Evolutionary conservation across 1,284 basidiomycete genomes (phyloP).

Genomic region (Pseudozyma tsukubaensis): DNA sequence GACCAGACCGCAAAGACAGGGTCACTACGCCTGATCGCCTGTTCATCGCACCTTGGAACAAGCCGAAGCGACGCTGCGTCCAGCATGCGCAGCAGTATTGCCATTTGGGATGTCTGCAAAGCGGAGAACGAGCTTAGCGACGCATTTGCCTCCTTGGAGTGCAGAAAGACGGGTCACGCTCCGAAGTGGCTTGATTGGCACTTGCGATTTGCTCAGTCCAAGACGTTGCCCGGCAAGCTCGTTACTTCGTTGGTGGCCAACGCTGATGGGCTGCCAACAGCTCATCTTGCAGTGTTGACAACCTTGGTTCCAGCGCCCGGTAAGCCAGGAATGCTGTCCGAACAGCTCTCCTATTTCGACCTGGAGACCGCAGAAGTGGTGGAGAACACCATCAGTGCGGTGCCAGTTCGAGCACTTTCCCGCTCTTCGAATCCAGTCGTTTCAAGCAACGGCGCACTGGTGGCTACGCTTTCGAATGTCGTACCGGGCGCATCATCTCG

Average conservation of each 20-base stretch:
- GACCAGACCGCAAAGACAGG: slow-evolving; percentile 5
- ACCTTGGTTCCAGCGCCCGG: slow-evolving; percentile 8
- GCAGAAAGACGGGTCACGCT: slow-evolving; percentile 35
- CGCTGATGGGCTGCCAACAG: slow-evolving; percentile 13
- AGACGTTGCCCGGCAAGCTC: slow-evolving; percentile 16
- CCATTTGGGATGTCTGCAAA: slow-evolving; percentile 33
- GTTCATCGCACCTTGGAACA: slow-evolving; percentile 15
- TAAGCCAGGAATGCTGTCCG: slow-evolving; percentile 13
- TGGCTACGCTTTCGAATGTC: slow-evolving; percentile 11
- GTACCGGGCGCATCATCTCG: slow-evolving; percentile 3
- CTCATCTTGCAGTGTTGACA: slow-evolving; percentile 22
- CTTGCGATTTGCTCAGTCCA: slow-evolving; percentile 19
- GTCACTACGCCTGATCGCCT: slow-evolving; percentile 23
- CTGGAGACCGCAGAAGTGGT: slow-evolving; percentile 7
- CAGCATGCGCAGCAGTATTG: slow-evolving; percentile 28
- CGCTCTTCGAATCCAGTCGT: slow-evolving; percentile 24
- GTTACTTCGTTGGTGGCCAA: slow-evolving; percentile 30
- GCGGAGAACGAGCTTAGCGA: slow-evolving; percentile 42
- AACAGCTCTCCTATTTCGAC: slow-evolving; percentile 30
- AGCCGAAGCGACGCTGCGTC: background rate
- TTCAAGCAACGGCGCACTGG: slow-evolving; percentile 41
- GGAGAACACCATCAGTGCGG: background rate
- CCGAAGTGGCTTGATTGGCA: slow-evolving; percentile 44
- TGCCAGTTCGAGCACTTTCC: slow-evolving; percentile 24
- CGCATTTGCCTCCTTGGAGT: slow-evolving; percentile 46